A percentile compares a stretch with the other conserved stretches of the same genome.
These are phyloP conservation scores for Yarrowia bubula DNA, from an alignment of 805 yeast species.

Conservation along the genomic window DNA sequence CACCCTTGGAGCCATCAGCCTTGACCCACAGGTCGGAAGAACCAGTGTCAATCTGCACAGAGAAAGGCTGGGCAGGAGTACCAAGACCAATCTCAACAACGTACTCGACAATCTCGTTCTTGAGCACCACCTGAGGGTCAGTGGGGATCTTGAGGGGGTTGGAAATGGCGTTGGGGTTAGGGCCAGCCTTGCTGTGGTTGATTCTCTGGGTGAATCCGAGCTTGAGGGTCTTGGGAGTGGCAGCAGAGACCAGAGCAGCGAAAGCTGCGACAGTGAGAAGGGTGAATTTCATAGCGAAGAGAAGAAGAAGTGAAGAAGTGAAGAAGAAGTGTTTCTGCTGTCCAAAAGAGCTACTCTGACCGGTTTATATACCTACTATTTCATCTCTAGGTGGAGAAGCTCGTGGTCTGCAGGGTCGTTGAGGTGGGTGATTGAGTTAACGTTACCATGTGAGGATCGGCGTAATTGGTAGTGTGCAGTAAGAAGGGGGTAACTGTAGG, in stretches of 20 bases:
- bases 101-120: not conserved
- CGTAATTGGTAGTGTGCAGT: too few species aligned
- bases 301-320: not conserved
- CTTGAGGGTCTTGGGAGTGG: not conserved
- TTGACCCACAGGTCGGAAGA: conserved; percentile 65
- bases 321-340: too few species aligned
- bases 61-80: conserved; percentile 52
- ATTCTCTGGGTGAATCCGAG: not conserved
- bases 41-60: conserved; percentile 64
- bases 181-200: not conserved
- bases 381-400: too few species aligned
- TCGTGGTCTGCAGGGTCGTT: too few species aligned
- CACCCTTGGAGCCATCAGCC: conserved; percentile 3
- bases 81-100: conserved; percentile 45
- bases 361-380: too few species aligned
- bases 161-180: not conserved
- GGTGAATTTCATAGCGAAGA: not conserved
- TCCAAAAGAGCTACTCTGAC: too few species aligned
- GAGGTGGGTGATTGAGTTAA: too few species aligned
- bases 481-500: too few species aligned
- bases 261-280: not conserved
- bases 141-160: not conserved
- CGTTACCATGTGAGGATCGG: too few species aligned
- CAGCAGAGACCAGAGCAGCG: not conserved
- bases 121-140: not conserved